Base-by-base conservation (phyloP, 2,329 filamentous ascomycete genomes). In the Lachnellula suecica region DNA sequence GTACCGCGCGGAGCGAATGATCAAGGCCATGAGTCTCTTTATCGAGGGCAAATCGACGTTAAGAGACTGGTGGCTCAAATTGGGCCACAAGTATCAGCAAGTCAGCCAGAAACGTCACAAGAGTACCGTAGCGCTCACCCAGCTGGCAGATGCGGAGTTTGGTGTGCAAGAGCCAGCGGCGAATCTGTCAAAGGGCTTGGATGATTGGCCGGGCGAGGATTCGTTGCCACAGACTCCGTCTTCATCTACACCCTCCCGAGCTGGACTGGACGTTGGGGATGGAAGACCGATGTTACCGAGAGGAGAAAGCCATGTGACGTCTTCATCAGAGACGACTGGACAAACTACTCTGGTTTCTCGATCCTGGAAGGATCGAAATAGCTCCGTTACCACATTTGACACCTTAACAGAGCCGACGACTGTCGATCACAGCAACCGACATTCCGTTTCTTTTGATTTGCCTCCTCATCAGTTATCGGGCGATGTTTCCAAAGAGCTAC, bases 1-100 rank as follows among this genome's bases (percentile, higher is more conserved):
- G 59, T 76, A 72, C 60, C 75, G 74, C 59, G 79, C 72, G 37
- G 81, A 75, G 56, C 76, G 73, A 60, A 84, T 78, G 69, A 77
- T 77, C 37, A 73, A 77, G 15, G 79, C 79, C 0, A 67, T 84
- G 10, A 78, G 76, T 2, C 71, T 72, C 17, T 83, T 82, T 49
- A 77, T 81, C 6, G 78, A 81, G 52, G 76, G 76, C 4, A 77
- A 72, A 51, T 74, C 72, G 3, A 68, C 59, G n/a, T 41, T 67
- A 40, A 54, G 63, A 43, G 64, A 67, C 24, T 65, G 63, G 63
- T 66, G 63, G 64, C 19, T 65, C 6, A 53, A 62, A 27, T 50
- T 46, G 34, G 63, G 63, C 9, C 59, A 63, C 44, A 60, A 56
- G 37, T 52, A 51, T 35, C 59, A 64, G 42, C 44, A 56, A 4